Evolutionary conservation across 164 flowering plant species (phyloP), one percentile per base, ranked within the genome.

Genomic region (Euptelea pleiosperma): DNA sequence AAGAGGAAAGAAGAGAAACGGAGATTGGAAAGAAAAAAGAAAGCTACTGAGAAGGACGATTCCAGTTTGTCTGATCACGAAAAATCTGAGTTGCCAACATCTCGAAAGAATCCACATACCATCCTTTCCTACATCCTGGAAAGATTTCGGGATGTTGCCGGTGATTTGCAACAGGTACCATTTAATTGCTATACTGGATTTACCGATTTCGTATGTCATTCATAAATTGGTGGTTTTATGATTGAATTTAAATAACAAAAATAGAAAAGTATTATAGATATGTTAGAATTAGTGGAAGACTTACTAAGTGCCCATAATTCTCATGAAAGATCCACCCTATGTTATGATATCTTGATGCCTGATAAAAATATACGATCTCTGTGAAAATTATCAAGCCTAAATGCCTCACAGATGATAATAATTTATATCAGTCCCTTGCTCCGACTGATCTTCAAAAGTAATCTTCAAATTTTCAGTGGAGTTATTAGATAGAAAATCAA

Each of bases 101-200:
- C n/a, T n/a, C n/a, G n/a, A n/a, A n/a, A n/a, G n/a, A n/a, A n/a
- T n/a, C n/a, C n/a, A n/a, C n/a, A n/a, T n/a, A n/a, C n/a, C n/a
- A n/a, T n/a, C n/a, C n/a, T n/a, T n/a, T n/a, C n/a, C n/a, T n/a
- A n/a, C n/a, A n/a, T 87, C 31, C 50, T 87, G 55, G 55, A 62
- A 49, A 75, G 75, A 55, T 91, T 87, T 50, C 89, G 93, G 5
- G 68, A 60, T 28, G 86, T 80, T 19, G 81, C 76, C 3, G 62
- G 48, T 48, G 95, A 91, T 66, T 64, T 91, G 70, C 72, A 66
- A 39, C 87, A 79, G 92, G 97, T 87, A 76, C 3, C 8, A 3
- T 21, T 45, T 52, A 3, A 2, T 19, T 30, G 37, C 6, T 26
- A 43, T 33, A 6, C 12, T 1, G 26, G 16, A 11, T 8, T 6